Percentiles rank a stretch among this genome's conserved stretches.
Conservation (phyloP, 441 rosid genomes). For the Monsonia emarginata region DNA sequence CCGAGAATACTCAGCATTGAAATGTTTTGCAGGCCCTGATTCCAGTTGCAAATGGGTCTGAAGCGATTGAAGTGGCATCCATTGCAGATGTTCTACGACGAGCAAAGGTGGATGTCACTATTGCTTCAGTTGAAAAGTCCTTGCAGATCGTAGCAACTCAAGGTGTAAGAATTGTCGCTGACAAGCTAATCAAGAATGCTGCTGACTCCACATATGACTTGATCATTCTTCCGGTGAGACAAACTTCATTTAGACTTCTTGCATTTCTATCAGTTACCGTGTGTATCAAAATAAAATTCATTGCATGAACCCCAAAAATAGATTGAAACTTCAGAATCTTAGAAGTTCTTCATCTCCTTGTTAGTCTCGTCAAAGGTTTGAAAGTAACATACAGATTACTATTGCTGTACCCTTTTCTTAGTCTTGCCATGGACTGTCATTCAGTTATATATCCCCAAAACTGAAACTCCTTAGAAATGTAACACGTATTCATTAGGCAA, state of each 20-base stretch:
- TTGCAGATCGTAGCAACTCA: slow-evolving; percentile 55
- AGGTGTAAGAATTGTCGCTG: slow-evolving; percentile 68
- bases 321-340: not conserved
- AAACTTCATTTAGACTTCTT: slow-evolving; percentile 7
- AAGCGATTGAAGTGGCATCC: slow-evolving; percentile 65
- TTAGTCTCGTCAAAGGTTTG: too few relatives aligned
- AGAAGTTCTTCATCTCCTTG: too few relatives aligned
- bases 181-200: slow-evolving; percentile 55
- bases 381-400: too few relatives aligned
- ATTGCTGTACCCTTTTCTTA: too few relatives aligned
- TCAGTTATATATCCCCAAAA: too few relatives aligned
- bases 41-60: slow-evolving; percentile 80
- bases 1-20: slow-evolving; percentile 8
- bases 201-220: slow-evolving; percentile 51
- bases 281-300: not conserved
- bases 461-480: too few relatives aligned
- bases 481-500: too few relatives aligned
- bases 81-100: slow-evolving; percentile 63
- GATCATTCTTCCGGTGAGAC: slow-evolving; percentile 76
- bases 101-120: slow-evolving; percentile 69
- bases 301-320: not conserved
- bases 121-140: slow-evolving; percentile 72
- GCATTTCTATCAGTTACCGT: not conserved
- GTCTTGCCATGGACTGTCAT: too few relatives aligned
- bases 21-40: slow-evolving; percentile 56